These are phyloP conservation scores for Micractinium sp. DNA, from an alignment of 139 green algal genomes.

Conservation along the genomic window DNA sequence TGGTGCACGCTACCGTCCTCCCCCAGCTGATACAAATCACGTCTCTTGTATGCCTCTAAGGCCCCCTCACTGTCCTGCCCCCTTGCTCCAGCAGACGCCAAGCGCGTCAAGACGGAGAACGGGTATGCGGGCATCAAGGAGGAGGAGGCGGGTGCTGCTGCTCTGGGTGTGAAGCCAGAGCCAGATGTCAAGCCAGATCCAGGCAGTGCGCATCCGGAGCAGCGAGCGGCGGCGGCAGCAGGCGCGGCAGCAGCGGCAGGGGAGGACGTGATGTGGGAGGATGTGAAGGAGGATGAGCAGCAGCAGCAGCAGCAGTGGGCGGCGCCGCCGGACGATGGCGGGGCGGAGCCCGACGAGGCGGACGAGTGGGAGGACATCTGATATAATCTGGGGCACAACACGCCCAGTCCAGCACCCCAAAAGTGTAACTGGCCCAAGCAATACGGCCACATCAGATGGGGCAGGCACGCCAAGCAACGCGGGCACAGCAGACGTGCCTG, in stretches of 20 bases:
- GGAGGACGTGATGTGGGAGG: slow-evolving; percentile 2
- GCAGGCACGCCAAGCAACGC: no score
- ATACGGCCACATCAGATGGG: no score
- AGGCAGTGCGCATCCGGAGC: no score
- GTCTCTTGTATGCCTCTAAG: no score
- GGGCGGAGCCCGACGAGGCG: neutral
- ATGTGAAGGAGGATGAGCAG: slow-evolving; percentile 14
- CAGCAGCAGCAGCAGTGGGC: slow-evolving; percentile 23
- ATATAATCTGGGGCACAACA: no score
- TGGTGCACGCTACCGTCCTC: neutral
- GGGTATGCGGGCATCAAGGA: slow-evolving; percentile 13
- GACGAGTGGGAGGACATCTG: slow-evolving; percentile 25
- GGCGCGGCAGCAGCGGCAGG: neutral
- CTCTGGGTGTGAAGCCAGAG: neutral
- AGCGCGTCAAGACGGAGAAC: slow-evolving; percentile 25
- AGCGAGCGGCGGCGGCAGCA: neutral
- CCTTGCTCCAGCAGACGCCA: slow-evolving; percentile 11
- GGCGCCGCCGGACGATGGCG: neutral
- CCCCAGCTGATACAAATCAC: no score
- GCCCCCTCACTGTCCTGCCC: neutral
- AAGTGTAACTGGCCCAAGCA: no score
- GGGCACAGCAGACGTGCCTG: no score
- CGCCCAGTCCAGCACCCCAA: no score
- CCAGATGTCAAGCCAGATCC: neutral
- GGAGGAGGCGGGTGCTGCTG: neutral